phyloP scores from a whole-genome alignment of 257 asterid species.

The Thymus mandschuricus region DNA sequence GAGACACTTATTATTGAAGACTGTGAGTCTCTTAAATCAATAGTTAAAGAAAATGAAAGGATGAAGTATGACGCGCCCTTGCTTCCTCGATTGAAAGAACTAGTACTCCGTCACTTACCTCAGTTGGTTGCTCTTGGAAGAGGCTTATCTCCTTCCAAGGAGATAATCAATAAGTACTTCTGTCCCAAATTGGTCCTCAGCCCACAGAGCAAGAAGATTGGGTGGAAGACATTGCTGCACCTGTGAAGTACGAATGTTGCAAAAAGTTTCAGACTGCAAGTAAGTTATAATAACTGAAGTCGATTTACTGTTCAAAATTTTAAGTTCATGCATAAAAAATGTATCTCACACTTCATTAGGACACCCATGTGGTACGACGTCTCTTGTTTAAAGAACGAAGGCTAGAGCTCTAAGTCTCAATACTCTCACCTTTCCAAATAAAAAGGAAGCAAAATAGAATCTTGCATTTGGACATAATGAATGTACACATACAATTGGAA shows the following conservation, averaged over 20 bases:
- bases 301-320: too few relatives aligned
- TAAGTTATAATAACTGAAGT: background rate
- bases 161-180: background rate
- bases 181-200: constrained; percentile 18
- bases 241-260: too few relatives aligned
- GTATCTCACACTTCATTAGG: too few relatives aligned
- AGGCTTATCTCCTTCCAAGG: background rate
- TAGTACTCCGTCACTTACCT: constrained; percentile 29
- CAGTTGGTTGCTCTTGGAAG: constrained; percentile 16
- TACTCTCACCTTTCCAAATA: too few relatives aligned
- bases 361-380: too few relatives aligned
- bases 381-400: too few relatives aligned
- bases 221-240: constrained; percentile 2
- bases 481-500: background rate
- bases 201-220: background rate
- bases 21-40: constrained; percentile 23
- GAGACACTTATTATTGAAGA: constrained; percentile 33
- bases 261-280: background rate
- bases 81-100: constrained; percentile 22
- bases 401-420: too few relatives aligned
- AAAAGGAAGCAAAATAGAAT: background rate
- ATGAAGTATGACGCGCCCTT: background rate
- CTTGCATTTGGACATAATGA: background rate
- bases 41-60: background rate
- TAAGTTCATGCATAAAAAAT: too few relatives aligned